A percentile compares a stretch with the other conserved stretches of the same genome.
Conservation (phyloP, 106 monocot genomes). For the Dioscorea zingiberensis region DNA sequence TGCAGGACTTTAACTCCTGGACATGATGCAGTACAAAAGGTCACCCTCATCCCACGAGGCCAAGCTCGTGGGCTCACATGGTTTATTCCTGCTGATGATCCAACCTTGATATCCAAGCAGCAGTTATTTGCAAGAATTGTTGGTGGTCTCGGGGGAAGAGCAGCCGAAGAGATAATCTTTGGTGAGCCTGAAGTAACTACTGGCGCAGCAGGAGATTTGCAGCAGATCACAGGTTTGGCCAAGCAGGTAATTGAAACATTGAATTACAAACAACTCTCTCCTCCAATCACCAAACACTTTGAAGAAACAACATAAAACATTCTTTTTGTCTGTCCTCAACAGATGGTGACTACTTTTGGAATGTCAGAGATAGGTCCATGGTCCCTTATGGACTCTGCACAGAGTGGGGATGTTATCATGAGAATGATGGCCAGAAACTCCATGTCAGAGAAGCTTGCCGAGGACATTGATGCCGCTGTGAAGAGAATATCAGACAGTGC, state of each 20-base stretch:
- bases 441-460: constrained; percentile 92
- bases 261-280: neutral
- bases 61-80: constrained; percentile 93
- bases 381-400: constrained; percentile 80
- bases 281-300: neutral
- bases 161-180: constrained; percentile 97
- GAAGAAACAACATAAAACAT: neutral
- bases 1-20: constrained; percentile 92
- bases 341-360: constrained; percentile 95
- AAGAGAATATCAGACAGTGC: constrained; percentile 77
- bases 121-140: constrained; percentile 95
- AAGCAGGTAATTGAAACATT: constrained; percentile 52
- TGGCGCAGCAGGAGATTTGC: constrained; percentile 94
- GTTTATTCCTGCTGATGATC: constrained; percentile 94
- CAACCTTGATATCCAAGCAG: constrained; percentile 89
- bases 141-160: constrained; percentile 95
- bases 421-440: constrained; percentile 99
- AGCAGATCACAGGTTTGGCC: constrained; percentile 91
- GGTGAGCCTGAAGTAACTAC: constrained; percentile 98
- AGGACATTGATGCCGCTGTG: constrained; percentile 84
- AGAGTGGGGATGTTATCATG: constrained; percentile 84
- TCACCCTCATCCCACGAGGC: constrained; percentile 84
- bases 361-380: constrained; percentile 98
- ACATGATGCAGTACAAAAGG: constrained; percentile 96
- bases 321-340: constrained; percentile 8